Base-by-base conservation (phyloP, 129 eudicot genomes). In the Rutidosis leptorrhynchoides region DNA sequence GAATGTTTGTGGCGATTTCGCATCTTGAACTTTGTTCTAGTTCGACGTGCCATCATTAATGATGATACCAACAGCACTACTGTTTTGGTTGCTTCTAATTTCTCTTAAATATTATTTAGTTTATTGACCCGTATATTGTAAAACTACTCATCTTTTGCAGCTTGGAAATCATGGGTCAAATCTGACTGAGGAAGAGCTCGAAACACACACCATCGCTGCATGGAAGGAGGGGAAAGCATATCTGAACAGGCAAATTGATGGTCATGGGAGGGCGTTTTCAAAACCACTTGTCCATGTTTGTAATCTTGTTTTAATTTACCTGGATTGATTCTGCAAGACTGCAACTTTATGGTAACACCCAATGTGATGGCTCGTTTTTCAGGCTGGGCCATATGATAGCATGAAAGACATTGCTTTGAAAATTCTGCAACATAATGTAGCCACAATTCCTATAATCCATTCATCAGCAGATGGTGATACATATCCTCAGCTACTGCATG, bases 151-250 rank as follows among this genome's bases (percentile, higher is more conserved):
- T 55, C 43, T 69, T 68, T 48, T 15, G 60, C 72, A 87, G 95
- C 83, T 87, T 69, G 95, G 95, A 56, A 84, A 55, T 57, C 85
- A 77, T 84, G 95, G 90, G 40, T 87, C 95, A 12, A 82, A 87
- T 22, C 72, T 87, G 82, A 82, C 95, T 43, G 90, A 87, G 60
- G 95, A 87, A 69, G 90, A 84, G 80, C 90, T 87, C 8, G 95
- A 84, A 74, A 87, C 90, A 29, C 95, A 87, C 54, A 71, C 95
- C 48, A 87, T 87, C 52, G 81, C 75, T 15, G 85, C 95, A 26
- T 87, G 95, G 95, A 87, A 87, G 82, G 85, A 82, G 56, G 95
- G 84, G 33, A 87, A 84, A 54, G 66, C 57, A 30, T 74, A 76
- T 58, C 74, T 79, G 23, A 74, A 40, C 24, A 67, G 85, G 58